Conservation (phyloP, 768 basidiomycete genomes). For the Mrakia frigida region DNA sequence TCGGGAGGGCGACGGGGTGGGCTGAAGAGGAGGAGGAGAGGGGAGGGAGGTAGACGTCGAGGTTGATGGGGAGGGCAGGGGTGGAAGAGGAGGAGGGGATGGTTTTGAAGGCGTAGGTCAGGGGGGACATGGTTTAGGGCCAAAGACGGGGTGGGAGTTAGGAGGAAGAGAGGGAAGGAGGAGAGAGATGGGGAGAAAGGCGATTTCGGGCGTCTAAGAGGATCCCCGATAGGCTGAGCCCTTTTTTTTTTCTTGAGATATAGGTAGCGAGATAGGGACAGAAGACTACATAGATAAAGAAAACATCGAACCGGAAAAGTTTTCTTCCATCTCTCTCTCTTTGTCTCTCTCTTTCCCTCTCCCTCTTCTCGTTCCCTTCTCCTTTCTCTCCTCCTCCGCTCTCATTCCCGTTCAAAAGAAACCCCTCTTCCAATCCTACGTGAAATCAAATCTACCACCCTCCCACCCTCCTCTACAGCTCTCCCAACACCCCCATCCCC, state of each 20-base stretch:
- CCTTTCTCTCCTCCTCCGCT: neutral
- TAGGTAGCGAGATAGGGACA: no score
- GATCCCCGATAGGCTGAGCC: no score
- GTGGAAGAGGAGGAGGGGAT: neutral
- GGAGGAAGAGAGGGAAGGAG: neutral
- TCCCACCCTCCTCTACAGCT: constrained; percentile 67
- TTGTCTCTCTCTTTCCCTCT: no score
- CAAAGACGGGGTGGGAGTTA: neutral
- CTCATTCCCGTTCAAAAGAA: no score
- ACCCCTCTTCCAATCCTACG: no score
- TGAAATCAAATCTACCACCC: no score
- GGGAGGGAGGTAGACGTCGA: constrained; percentile 1
- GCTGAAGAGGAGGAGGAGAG: neutral
- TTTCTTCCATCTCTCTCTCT: neutral
- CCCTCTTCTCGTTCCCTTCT: neutral
- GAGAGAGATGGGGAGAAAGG: neutral
- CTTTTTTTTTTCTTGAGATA: no score
- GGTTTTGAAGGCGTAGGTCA: neutral
- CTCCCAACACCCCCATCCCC: constrained; percentile 89
- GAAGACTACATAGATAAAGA: no score
- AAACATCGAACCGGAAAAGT: no score
- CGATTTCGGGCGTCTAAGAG: no score
- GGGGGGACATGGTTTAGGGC: neutral
- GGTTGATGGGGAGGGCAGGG: neutral
- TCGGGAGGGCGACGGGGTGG: neutral